These are phyloP conservation scores for Eucalyptus decipiens DNA, from an alignment of 345 rosid species.

Conservation along the genomic window DNA sequence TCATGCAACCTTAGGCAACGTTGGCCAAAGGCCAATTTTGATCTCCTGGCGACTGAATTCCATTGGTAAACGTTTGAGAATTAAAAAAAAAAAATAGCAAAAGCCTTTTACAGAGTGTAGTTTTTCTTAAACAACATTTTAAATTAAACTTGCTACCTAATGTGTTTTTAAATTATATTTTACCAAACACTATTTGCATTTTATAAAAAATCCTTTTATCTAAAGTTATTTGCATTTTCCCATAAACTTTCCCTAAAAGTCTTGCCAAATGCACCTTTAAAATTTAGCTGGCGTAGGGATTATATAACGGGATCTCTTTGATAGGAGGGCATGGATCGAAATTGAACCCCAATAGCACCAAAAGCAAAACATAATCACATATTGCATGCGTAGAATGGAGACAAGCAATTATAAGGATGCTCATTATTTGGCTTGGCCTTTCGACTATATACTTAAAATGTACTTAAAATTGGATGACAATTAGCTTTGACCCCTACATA, in stretches of 20 bases:
- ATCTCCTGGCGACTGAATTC: accelerated
- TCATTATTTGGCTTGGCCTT: not conserved
- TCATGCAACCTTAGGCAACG: accelerated
- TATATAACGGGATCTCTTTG: not conserved
- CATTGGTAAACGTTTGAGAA: accelerated
- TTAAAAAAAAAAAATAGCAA: too few relatives aligned
- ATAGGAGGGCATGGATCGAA: not conserved
- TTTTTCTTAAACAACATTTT: too few relatives aligned
- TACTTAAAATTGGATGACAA: not conserved
- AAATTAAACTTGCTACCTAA: too few relatives aligned
- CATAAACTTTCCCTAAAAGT: accelerated
- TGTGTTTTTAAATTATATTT: not conserved
- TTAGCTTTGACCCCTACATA: not conserved
- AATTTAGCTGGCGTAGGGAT: not conserved
- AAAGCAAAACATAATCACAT: not conserved
- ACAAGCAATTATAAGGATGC: not conserved
- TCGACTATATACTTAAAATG: too few relatives aligned
- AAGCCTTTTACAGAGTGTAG: not conserved
- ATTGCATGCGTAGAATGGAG: not conserved
- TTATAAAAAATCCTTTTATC: accelerated
- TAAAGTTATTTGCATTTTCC: too few relatives aligned
- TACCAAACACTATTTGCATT: not conserved
- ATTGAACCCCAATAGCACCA: not conserved
- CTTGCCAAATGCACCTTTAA: not conserved
- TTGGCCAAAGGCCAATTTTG: accelerated